Evolutionary conservation across 2,329 filamentous ascomycete genomes (phyloP).

Genomic region (Fusarium liriodendri): DNA sequence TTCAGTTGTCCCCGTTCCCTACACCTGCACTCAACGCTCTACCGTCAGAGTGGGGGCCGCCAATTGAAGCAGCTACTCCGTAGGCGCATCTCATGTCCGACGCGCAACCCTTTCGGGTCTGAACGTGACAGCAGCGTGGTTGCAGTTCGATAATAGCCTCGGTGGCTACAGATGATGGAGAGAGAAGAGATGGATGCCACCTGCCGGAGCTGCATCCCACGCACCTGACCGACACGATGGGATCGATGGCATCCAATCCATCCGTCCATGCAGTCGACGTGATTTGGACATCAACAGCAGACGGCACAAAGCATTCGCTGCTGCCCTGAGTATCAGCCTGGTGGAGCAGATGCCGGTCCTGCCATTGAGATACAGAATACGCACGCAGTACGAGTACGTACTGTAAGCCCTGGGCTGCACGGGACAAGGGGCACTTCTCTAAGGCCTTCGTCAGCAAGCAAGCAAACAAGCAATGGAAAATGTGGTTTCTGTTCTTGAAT

Average conservation of each 20-base stretch:
- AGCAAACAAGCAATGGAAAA: background rate
- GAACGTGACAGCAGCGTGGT: slow-evolving; percentile 29
- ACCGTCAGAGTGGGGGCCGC: slow-evolving; percentile 9
- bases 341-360: slow-evolving; percentile 25
- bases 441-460: slow-evolving; percentile 32
- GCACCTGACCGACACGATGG: slow-evolving; percentile 9
- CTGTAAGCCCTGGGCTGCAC: slow-evolving; percentile 33
- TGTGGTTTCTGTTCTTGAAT: slow-evolving; percentile 4
- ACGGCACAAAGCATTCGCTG: background rate
- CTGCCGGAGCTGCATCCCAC: background rate
- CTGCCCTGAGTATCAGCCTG: slow-evolving; percentile 26
- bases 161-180: slow-evolving; percentile 8
- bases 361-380: slow-evolving; percentile 17
- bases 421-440: slow-evolving; percentile 31
- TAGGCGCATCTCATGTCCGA: slow-evolving; percentile 17
- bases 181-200: slow-evolving; percentile 1
- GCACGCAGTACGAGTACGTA: slow-evolving; percentile 7
- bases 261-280: background rate
- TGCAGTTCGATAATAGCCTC: slow-evolving; percentile 19
- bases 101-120: slow-evolving; percentile 29
- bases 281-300: background rate
- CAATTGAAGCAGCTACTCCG: slow-evolving; percentile 1
- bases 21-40: background rate
- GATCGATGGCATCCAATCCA: slow-evolving; percentile 3
- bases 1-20: background rate